Base-by-base conservation (phyloP, 768 basidiomycete genomes). In the Astraeus odoratus region DNA sequence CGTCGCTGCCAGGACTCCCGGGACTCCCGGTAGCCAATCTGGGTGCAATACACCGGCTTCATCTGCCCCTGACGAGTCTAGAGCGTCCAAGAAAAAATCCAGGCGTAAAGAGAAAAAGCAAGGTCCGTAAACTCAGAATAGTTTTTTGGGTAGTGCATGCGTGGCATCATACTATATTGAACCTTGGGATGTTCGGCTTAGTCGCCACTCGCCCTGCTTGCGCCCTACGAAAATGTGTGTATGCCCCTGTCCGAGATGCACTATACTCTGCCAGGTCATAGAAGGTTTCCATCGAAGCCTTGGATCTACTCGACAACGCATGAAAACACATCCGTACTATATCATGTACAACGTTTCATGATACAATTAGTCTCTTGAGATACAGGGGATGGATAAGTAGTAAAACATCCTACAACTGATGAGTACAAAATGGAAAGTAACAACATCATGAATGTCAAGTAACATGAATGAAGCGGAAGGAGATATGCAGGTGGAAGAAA, bases 71-170 rank as follows among this genome's bases (percentile, higher is more conserved):
- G 65, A 60, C 13, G 57, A 55, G 38, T 50, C 50, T 27, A 64
- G 58, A 18, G 52, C 54, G 8, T 54, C 56, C 12, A 72, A 66
- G 46, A 69, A 29, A 27, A 41, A 66, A 50, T 57, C 59, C n/a
- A 63, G 49, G 33, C 65, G 63, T 35, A 69, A 67, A 47, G 58
- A 56, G 12, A 65, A 59, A 46, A 57, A 60, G 39, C 20, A 24
- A 23, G 19, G 35, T 47, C 46, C 42, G 27, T 42, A 25, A 18
- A 42, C 25, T 50, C 16, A 20, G 34, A n/a, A n/a, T n/a, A n/a
- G n/a, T n/a, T n/a, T n/a, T n/a, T n/a, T n/a, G n/a, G n/a, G n/a
- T n/a, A n/a, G n/a, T n/a, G n/a, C n/a, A n/a, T n/a, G n/a, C n/a
- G n/a, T n/a, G n/a, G n/a, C n/a, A n/a, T n/a, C n/a, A n/a, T n/a